Percentiles rank a stretch among this genome's conserved stretches.
Evolutionary conservation across 2,329 filamentous ascomycete genomes (phyloP).

Genomic region (Kalaharituber pfeilii): DNA sequence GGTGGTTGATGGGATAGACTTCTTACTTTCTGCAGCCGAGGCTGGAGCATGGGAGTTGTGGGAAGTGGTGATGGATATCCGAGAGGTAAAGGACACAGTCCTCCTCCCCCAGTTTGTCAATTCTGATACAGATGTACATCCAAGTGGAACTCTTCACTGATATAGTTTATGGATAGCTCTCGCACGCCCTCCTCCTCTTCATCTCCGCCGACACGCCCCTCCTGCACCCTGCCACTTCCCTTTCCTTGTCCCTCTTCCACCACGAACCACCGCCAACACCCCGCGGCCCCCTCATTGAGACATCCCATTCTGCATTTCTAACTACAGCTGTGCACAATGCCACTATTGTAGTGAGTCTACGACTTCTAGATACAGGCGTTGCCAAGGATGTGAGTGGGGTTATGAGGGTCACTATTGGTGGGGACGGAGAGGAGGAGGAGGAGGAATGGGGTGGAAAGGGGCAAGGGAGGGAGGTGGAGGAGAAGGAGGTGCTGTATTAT

Average conservation of each 20-base stretch:
- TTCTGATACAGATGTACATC: no score
- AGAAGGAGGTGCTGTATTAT: slow-evolving; percentile 65
- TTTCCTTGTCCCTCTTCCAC: background rate
- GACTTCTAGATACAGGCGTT: slow-evolving; percentile 69
- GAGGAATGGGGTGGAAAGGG: background rate
- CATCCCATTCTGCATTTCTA: slow-evolving; percentile 51
- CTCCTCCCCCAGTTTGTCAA: slow-evolving; percentile 44
- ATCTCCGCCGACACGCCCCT: slow-evolving; percentile 38
- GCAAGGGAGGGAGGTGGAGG: slow-evolving; percentile 29
- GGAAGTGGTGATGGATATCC: slow-evolving; percentile 22
- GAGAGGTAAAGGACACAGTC: slow-evolving; percentile 32
- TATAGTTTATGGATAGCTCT: no score
- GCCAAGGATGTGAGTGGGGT: slow-evolving; percentile 84
- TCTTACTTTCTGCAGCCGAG: background rate
- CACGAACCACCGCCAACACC: slow-evolving; percentile 19
- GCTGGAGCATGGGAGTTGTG: slow-evolving; percentile 6
- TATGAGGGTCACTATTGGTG: slow-evolving; percentile 46
- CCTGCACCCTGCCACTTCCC: background rate
- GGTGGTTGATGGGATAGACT: background rate
- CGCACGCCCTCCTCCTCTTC: slow-evolving; percentile 40
- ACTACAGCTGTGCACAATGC: slow-evolving; percentile 60
- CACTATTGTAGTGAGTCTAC: slow-evolving; percentile 49
- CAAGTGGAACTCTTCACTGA: no score
- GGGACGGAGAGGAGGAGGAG: slow-evolving; percentile 12
- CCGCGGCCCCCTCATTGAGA: slow-evolving; percentile 54